Percentiles rank a stretch among this genome's conserved stretches.
Conservation (phyloP, 495 filamentous ascomycete species). For the Pseudoneurospora amorphoporcata region DNA sequence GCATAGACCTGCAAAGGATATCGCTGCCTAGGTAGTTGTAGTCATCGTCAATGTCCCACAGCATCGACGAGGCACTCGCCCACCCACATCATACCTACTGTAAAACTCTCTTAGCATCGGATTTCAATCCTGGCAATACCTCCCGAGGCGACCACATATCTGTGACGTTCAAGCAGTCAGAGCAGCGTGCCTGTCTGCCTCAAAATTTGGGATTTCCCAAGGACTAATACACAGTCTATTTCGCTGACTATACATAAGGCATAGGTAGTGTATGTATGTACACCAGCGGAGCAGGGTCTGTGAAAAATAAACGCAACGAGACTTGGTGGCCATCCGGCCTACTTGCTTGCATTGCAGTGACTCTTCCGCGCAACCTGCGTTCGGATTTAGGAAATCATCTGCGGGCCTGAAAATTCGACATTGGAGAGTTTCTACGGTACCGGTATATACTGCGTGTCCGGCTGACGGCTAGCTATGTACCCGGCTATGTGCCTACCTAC, state of each 20-base stretch:
- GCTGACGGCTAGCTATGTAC: neutral
- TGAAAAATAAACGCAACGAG: neutral
- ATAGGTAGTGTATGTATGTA: neutral
- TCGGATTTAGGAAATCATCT: neutral
- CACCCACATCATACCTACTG: neutral
- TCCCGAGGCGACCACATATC: neutral
- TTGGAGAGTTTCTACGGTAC: neutral
- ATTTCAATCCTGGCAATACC: neutral
- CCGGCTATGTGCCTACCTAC: neutral
- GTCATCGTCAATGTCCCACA: neutral
- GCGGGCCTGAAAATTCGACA: neutral
- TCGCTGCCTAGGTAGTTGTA: neutral
- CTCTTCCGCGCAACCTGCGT: neutral
- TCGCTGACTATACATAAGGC: neutral
- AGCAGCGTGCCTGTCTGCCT: neutral
- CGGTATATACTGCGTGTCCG: neutral
- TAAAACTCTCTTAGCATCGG: neutral
- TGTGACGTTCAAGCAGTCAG: neutral
- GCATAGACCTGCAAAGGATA: neutral
- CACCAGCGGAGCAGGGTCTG: neutral
- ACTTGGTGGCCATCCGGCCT: neutral
- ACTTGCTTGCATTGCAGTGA: neutral
- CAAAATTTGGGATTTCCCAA: neutral
- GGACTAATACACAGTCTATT: neutral
- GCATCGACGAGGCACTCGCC: neutral